Base-by-base conservation (phyloP, 805 yeast species). In the Wickerhamiella domercqiae region DNA sequence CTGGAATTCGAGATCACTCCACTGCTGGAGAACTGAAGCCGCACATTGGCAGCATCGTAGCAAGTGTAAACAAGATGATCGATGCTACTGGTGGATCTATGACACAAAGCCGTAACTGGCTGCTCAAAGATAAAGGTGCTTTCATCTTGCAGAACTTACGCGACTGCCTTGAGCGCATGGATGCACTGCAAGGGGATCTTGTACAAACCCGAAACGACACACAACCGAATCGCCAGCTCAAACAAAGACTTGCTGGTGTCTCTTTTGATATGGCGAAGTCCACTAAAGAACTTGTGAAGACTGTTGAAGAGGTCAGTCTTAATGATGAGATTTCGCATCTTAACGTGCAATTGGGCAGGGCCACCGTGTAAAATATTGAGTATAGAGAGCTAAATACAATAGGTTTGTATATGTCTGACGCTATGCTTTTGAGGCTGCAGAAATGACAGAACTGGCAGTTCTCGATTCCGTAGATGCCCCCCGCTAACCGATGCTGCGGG, bases 231-330 rank as follows among this genome's bases (percentile, higher is more conserved):
- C 47, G 50, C 5, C 79, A 79, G 49, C 78, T 83, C 62, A 82
- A 82, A 59, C 96, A 87, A 59, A 71, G 96, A 51, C 70, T 87
- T 46, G 97, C 97, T 0, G 96, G 96, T 2, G 78, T 86, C 47
- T 87, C 94, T 21, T 87, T 84, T 61, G 97, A 87, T 56, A 81
- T 87, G 60, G 96, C 96, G 18, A 84, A 87, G 59, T 79, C 93
- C 56, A 87, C 96, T 4, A 87, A 86, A 57, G 97, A 87, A 57
- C 68, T 87, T 53, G 33, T 30, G 7, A 86, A 86, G 61, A 81
- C 94, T 1, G 95, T 87, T 4, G 96, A 87, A 55, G 96, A 86
- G 54, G 94, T 94, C 18, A 78, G 86, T 52, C 63, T 86, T 50
- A 78, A 78, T 51, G 86, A 78, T 47, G 94, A 84, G 50, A 79